phyloP scores from a whole-genome alignment of 78 protist species.

The Dictyostelium citrinum region DNA sequence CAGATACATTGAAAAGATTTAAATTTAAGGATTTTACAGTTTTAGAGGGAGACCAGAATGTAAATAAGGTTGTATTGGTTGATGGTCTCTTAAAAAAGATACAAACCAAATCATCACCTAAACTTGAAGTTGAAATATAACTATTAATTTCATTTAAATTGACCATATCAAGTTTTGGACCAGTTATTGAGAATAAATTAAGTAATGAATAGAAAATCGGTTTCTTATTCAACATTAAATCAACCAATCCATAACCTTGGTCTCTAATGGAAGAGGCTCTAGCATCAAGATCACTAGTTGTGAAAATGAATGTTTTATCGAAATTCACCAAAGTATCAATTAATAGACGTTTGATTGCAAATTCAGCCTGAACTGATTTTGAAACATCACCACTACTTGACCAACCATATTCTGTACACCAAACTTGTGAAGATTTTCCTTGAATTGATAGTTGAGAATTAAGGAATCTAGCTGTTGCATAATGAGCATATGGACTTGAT shows the following conservation, averaged over 20 bases:
- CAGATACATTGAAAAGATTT: background rate
- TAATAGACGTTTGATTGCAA: background rate
- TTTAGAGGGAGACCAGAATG: background rate
- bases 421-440: background rate
- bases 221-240: background rate
- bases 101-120: background rate
- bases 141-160: background rate
- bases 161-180: background rate
- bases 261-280: slow-evolving; percentile 3
- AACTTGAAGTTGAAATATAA: background rate
- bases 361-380: background rate
- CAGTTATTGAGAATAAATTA: background rate
- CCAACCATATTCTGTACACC: slow-evolving; percentile 25
- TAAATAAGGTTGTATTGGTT: background rate
- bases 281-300: slow-evolving; percentile 3
- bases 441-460: background rate
- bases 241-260: background rate
- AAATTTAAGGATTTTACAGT: background rate
- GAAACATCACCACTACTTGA: background rate
- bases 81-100: background rate
- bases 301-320: slow-evolving; percentile 6
- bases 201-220: background rate
- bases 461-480: background rate
- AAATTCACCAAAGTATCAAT: background rate
- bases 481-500: background rate